Conservation (phyloP, 768 basidiomycete species). For the Russula foetens region DNA sequence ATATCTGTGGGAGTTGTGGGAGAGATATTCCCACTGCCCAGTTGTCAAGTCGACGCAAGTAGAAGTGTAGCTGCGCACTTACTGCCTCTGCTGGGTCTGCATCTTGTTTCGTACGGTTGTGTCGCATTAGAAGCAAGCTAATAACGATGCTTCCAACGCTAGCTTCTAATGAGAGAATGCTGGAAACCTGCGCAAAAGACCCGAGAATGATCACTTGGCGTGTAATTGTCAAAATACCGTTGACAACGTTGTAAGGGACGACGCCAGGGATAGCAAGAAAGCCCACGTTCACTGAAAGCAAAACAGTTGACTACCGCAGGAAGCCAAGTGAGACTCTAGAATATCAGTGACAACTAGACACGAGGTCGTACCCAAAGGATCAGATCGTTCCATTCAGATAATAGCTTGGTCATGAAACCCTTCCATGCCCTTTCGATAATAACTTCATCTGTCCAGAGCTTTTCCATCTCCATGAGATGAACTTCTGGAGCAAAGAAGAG, state of each 20-base stretch:
- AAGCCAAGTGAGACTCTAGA: neutral
- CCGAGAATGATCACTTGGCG: neutral
- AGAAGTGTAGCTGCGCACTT: no score
- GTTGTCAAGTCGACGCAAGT: no score
- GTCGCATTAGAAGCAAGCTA: neutral
- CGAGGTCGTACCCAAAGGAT: conserved; percentile 1
- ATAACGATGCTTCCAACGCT: neutral
- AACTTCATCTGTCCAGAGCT: conserved; percentile 1
- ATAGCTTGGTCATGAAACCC: neutral
- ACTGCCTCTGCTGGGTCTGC: no score
- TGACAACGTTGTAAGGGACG: neutral
- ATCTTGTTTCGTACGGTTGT: neutral
- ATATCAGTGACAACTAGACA: neutral
- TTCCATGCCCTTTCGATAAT: conserved; percentile 8
- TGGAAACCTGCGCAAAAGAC: neutral
- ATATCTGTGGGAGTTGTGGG: no score
- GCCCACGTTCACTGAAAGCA: conserved; percentile 28
- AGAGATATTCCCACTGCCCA: no score
- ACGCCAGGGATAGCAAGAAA: conserved; percentile 31
- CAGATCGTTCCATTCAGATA: neutral
- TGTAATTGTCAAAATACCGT: no score
- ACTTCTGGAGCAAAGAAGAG: conserved; percentile 11
- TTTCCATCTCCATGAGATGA: conserved; percentile 4
- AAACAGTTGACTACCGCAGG: conserved; percentile 24
- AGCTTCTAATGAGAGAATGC: neutral